Evolutionary conservation across 257 asterid genomes (phyloP).

Genomic region (Avicennia marina): DNA sequence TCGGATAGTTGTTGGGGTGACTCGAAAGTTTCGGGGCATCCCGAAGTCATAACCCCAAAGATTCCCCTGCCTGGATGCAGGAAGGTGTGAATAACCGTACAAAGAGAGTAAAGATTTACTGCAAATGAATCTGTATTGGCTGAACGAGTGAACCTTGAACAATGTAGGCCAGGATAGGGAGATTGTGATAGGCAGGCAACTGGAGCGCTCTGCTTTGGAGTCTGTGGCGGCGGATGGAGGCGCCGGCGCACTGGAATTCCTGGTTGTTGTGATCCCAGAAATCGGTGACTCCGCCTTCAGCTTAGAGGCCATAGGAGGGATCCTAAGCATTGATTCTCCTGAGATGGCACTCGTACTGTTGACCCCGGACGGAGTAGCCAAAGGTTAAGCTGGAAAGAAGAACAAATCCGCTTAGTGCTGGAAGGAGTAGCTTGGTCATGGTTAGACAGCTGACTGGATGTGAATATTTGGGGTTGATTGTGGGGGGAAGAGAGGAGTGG

Average conservation of each 20-base stretch:
- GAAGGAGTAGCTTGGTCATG: conserved; percentile 26
- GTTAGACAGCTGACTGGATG: not conserved
- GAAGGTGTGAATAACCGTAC: not conserved
- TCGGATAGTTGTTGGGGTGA: conserved; percentile 25
- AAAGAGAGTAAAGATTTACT: too few species aligned
- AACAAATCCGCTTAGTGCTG: conserved; percentile 18
- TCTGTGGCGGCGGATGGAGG: conserved; percentile 39
- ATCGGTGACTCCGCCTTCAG: conserved; percentile 60
- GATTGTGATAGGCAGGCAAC: conserved; percentile 47
- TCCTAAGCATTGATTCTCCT: conserved; percentile 35
- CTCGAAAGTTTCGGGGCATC: conserved; percentile 71
- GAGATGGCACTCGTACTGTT: conserved; percentile 44
- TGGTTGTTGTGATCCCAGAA: conserved; percentile 41
- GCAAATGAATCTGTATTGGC: not conserved
- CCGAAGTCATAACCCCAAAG: conserved; percentile 39
- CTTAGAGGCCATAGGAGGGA: conserved; percentile 26
- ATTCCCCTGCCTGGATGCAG: conserved; percentile 45
- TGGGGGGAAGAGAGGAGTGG: conserved; percentile 33
- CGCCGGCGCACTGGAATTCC: conserved; percentile 66
- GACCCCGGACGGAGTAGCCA: conserved; percentile 17
- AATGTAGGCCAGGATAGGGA: conserved; percentile 44
- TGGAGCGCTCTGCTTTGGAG: conserved; percentile 35
- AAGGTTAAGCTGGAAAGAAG: conserved; percentile 22
- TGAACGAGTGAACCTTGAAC: conserved; percentile 31
- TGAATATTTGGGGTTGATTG: not conserved